Evolutionary conservation across 805 yeast genomes (phyloP).

Genomic region (Lachancea lanzarotensis): DNA sequence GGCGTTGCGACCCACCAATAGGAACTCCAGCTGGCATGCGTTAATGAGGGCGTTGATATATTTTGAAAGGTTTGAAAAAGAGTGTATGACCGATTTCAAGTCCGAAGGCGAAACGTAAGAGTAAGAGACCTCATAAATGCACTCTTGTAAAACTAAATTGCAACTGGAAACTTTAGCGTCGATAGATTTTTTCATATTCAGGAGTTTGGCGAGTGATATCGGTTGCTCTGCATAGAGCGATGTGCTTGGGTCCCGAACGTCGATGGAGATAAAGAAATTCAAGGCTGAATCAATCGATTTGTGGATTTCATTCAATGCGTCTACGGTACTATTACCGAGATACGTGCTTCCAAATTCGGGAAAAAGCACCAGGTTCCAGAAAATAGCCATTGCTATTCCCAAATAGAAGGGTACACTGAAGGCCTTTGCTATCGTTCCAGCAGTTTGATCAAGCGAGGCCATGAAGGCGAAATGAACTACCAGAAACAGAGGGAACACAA

Average conservation of each 20-base stretch:
- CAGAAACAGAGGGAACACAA: conserved; percentile 43
- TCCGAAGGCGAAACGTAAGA: conserved; percentile 41
- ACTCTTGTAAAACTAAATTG: conserved; percentile 39
- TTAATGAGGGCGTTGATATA: conserved; percentile 39
- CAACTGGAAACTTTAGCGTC: conserved; percentile 32
- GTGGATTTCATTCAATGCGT: conserved; percentile 37
- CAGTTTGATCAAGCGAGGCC: conserved; percentile 29
- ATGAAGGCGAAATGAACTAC: conserved; percentile 46
- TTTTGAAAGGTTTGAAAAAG: conserved; percentile 30
- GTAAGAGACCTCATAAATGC: conserved; percentile 44
- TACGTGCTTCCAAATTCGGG: conserved; percentile 49
- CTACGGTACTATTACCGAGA: conserved; percentile 39
- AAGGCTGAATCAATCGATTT: conserved; percentile 35
- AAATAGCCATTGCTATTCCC: conserved; percentile 40
- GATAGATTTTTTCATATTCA: conserved; percentile 31
- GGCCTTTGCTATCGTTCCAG: conserved; percentile 31
- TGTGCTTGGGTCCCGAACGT: conserved; percentile 10
- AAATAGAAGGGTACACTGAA: conserved; percentile 41
- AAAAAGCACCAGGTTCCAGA: conserved; percentile 38
- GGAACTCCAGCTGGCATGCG: conserved; percentile 42
- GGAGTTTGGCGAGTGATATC: conserved; percentile 29
- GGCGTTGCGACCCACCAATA: conserved; percentile 28
- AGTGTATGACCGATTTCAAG: conserved; percentile 32
- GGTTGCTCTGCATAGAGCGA: conserved; percentile 20
- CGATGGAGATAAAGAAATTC: conserved; percentile 34